Conservation (phyloP, 306 rosid species). For the Benincasa hispida region DNA sequence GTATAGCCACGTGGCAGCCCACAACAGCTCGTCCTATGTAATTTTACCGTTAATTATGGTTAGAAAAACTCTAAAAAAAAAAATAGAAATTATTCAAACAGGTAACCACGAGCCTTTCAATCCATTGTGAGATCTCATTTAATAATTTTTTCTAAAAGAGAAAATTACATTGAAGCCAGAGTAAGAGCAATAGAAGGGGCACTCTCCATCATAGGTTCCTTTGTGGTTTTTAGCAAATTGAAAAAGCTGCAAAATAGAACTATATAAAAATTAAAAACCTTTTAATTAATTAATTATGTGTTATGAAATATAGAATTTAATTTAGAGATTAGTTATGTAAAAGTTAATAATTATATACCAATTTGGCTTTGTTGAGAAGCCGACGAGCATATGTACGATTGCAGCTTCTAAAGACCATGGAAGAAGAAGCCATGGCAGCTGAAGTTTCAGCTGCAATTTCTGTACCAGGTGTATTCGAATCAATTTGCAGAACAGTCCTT, state of each 20-base stretch:
- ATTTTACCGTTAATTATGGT: too few relatives aligned
- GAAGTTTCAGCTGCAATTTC: conserved; percentile 93
- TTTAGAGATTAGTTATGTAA: background rate
- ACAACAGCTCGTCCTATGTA: conserved; percentile 67
- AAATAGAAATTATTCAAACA: too few relatives aligned
- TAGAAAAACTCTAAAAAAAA: too few relatives aligned
- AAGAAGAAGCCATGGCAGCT: conserved; percentile 78
- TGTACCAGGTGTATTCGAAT: conserved; percentile 34
- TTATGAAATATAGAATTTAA: too few relatives aligned
- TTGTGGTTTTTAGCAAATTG: conserved; percentile 42
- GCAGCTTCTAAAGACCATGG: conserved; percentile 37
- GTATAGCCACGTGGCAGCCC: conserved; percentile 93
- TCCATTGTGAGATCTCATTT: too few relatives aligned
- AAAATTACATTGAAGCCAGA: conserved; percentile 58
- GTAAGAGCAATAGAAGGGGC: conserved; percentile 92
- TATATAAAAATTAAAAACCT: too few relatives aligned
- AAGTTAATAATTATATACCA: conserved; percentile 18
- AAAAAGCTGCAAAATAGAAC: conserved; percentile 34
- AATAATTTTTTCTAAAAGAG: too few relatives aligned
- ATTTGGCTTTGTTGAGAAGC: conserved; percentile 85
- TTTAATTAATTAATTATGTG: too few relatives aligned
- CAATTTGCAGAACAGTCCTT: conserved; percentile 50
- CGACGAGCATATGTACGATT: conserved; percentile 47
- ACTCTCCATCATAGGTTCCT: conserved; percentile 87
- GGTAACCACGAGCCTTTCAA: too few relatives aligned